Evolutionary conservation across 2,329 filamentous ascomycete genomes (phyloP), one percentile per base, ranked within the genome.

Genomic region (Leptoxyphium fumago): DNA sequence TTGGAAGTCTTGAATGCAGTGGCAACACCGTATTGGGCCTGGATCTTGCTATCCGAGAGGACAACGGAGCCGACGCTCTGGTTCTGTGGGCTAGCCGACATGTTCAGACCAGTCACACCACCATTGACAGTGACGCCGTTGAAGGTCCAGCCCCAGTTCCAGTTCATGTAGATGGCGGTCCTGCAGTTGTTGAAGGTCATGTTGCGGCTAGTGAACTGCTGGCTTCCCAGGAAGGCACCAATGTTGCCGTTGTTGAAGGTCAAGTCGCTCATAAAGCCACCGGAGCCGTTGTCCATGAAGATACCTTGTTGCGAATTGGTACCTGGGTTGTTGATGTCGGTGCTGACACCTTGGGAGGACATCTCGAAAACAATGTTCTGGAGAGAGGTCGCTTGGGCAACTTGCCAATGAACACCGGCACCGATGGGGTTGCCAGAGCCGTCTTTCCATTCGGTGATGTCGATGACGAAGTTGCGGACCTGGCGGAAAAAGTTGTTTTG

Each of bases 11-110:
- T 72, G 45, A 84, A 94, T 1, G 81, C 76, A 21, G 86, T 89
- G 53, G 76, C 76, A 55, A 95, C 72, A 52, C 84, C 89, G 44
- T 85, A 74, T 1, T 74, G 74, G 1, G 84, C 89, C 51, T 71
- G 74, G 55, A 95, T 77, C 52, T 72, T 78, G 67, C 81, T 88
- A 69, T 96, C 89, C 43, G 88, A 68, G 41, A 95, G 65, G 44
- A 94, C 64, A 39, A 94, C 74, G 1, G 89, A 94, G 45, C 91
- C 91, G 43, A 94, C 87, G 10, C 78, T 82, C 66, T 91, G 83
- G 53, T 59, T 61, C 10, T 45, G 29, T 7, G 60, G 59, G 45
- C 56, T 60, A 51, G 66, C 69, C 45, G 69, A 65, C 65, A 72
- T 71, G 54, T 72, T 67, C 42, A 72, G 55, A 47, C 67, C 69